These are phyloP conservation scores for Rachicladosporium sp. DNA, from an alignment of 2,329 filamentous ascomycete species.

Conservation along the genomic window DNA sequence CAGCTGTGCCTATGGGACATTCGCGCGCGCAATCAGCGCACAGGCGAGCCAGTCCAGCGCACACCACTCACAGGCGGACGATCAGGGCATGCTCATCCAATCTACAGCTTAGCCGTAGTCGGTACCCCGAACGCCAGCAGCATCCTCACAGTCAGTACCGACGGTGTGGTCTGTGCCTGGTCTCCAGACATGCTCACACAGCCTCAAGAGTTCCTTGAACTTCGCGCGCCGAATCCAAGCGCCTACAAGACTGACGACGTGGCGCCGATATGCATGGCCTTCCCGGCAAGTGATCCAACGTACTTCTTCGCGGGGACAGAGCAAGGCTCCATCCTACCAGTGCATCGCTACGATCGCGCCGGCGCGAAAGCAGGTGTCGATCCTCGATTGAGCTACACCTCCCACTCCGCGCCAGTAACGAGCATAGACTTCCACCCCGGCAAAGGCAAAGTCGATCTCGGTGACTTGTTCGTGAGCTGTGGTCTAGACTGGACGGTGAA, in stretches of 20 bases:
- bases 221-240: constrained; percentile 67
- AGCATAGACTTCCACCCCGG: constrained; percentile 91
- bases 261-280: constrained; percentile 85
- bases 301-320: constrained; percentile 96
- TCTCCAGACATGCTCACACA: constrained; percentile 95
- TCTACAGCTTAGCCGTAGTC: constrained; percentile 90
- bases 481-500: constrained; percentile 96
- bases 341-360: constrained; percentile 92
- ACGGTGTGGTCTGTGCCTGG: constrained; percentile 95
- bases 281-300: constrained; percentile 87
- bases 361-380: constrained; percentile 95
- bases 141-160: constrained; percentile 91
- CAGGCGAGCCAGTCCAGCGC: constrained; percentile 70
- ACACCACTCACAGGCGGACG: constrained; percentile 85
- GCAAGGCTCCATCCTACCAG: constrained; percentile 91
- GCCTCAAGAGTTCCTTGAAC: constrained; percentile 83
- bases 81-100: constrained; percentile 74
- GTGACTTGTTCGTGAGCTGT: constrained; percentile 83
- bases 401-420: constrained; percentile 90
- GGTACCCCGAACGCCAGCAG: constrained; percentile 98
- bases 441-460: constrained; percentile 82
- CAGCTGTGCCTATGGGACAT: constrained; percentile 97
- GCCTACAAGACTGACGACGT: constrained; percentile 74
- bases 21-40: constrained; percentile 56
- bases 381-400: constrained; percentile 72